Evolutionary conservation across 31 red algal species (phyloP).

Genomic region (Endocladia muricata): DNA sequence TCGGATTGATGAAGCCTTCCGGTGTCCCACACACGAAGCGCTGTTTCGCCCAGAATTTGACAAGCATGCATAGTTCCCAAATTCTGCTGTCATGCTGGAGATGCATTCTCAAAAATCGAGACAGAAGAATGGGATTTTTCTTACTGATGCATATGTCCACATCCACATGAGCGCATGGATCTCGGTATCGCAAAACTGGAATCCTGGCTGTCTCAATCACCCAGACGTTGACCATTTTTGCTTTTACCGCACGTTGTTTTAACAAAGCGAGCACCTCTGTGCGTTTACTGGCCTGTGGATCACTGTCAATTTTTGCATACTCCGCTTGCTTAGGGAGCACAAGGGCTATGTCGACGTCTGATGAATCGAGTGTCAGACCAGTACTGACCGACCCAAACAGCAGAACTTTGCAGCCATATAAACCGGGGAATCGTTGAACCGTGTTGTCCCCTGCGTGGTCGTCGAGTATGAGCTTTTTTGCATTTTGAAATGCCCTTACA

Average conservation of each 20-base stretch:
- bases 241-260: not conserved
- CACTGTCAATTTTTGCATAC: not conserved
- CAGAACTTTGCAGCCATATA: conserved; percentile 44
- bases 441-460: conserved; percentile 5
- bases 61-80: conserved; percentile 48
- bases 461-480: conserved; percentile 7
- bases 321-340: not conserved
- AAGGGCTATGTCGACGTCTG: conserved; percentile 49
- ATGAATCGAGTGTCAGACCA: conserved; percentile 36
- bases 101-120: conserved; percentile 35
- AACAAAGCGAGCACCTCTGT: not conserved
- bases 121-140: conserved; percentile 24
- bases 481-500: not conserved
- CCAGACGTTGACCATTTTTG: conserved; percentile 23
- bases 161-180: conserved; percentile 23
- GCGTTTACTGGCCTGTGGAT: not conserved
- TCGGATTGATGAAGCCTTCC: conserved; percentile 50
- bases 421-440: too few species aligned
- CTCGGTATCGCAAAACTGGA: conserved; percentile 42
- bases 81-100: conserved; percentile 27
- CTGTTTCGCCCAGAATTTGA: conserved; percentile 60
- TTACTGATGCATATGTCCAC: conserved; percentile 49
- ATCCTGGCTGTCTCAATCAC: conserved; percentile 26
- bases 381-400: conserved; percentile 35
- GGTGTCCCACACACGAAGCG: conserved; percentile 28